Conservation (phyloP, 1,284 basidiomycete genomes). For the Athelia psychrophila region DNA sequence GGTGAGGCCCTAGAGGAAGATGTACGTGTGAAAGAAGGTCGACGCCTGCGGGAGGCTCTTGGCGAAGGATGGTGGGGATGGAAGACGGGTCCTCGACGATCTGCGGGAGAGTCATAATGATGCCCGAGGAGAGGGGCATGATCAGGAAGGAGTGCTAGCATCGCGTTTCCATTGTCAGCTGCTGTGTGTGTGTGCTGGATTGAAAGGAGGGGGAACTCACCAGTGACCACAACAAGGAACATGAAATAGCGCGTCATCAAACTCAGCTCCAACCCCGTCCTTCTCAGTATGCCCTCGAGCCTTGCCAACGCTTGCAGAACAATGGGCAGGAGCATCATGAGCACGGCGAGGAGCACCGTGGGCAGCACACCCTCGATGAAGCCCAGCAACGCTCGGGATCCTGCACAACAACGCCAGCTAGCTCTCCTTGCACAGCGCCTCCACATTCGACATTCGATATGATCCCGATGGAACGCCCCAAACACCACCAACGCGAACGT, state of each 20-base stretch:
- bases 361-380: slow-evolving; percentile 93
- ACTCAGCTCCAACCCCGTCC: slow-evolving; percentile 82
- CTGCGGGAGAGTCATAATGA: slow-evolving; percentile 65
- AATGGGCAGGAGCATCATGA: slow-evolving; percentile 92
- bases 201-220: background rate
- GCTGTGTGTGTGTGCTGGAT: background rate
- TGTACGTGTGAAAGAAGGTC: slow-evolving; percentile 91
- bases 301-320: slow-evolving; percentile 74
- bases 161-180: background rate
- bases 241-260: slow-evolving; percentile 91
- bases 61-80: slow-evolving; percentile 64
- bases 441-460: slow-evolving; percentile 87
- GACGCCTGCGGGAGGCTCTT: slow-evolving; percentile 85
- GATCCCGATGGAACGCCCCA: slow-evolving; percentile 82
- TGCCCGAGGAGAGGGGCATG: slow-evolving; percentile 79
- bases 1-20: slow-evolving; percentile 66
- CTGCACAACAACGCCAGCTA: slow-evolving; percentile 87
- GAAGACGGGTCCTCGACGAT: slow-evolving; percentile 60
- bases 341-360: slow-evolving; percentile 78
- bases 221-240: slow-evolving; percentile 84
- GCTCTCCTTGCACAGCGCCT: slow-evolving; percentile 62
- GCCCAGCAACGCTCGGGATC: slow-evolving; percentile 67
- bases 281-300: slow-evolving; percentile 81
- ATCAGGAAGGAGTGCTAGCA: slow-evolving; percentile 85
- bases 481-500: slow-evolving; percentile 68